Conservation (phyloP, 805 yeast species). For the Ascoidea tarda region DNA sequence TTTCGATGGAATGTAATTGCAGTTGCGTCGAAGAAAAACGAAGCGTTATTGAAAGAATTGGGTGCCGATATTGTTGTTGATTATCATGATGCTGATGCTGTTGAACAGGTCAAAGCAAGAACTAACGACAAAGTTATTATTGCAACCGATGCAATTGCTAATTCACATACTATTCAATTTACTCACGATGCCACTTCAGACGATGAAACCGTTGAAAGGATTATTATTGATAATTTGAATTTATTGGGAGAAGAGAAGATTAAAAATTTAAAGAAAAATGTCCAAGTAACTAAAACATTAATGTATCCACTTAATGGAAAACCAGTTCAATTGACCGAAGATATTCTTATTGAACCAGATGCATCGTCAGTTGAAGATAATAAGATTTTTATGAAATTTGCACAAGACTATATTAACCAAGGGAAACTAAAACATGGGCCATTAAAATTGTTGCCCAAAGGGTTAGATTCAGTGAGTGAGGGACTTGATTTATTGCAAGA, state of each 20-base stretch:
- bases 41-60: conserved; percentile 22
- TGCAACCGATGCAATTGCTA: conserved; percentile 8
- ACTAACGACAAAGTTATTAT: conserved; percentile 15
- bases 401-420: conserved; percentile 15
- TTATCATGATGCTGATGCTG: conserved; percentile 30
- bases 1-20: conserved; percentile 31
- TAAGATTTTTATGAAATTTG: conserved; percentile 15
- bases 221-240: not conserved
- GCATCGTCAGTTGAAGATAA: not conserved
- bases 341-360: not conserved
- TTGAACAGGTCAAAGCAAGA: conserved; percentile 25
- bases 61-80: conserved; percentile 45
- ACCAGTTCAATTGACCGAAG: not conserved
- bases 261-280: not conserved
- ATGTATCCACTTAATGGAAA: not conserved
- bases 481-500: conserved; percentile 16
- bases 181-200: conserved; percentile 19
- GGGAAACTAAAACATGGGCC: conserved; percentile 19
- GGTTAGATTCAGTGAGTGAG: conserved; percentile 18
- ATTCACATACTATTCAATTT: not conserved
- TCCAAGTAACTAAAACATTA: not conserved
- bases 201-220: not conserved
- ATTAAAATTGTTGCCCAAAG: conserved; percentile 17
- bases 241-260: not conserved
- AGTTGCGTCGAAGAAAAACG: conserved; percentile 36